Evolutionary conservation across 495 filamentous ascomycete species (phyloP), one percentile per base, ranked within the genome.

Genomic region (Penicillium pancosmium): DNA sequence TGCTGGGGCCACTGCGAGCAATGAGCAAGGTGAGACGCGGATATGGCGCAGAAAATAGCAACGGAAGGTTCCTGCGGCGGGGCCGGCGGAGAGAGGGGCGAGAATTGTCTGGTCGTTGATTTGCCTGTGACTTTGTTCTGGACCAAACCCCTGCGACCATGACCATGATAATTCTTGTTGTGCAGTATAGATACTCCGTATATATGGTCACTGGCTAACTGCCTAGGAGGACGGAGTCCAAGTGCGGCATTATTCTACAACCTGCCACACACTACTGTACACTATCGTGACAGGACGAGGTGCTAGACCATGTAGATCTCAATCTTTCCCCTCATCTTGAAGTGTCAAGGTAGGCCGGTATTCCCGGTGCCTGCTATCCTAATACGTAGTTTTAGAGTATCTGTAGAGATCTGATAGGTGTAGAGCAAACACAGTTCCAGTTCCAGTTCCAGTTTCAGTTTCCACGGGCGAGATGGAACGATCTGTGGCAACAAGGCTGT

Each of bases 41-140:
- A 55, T 48, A 64, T 63, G 52, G 56, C 56, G 56, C 58, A 52
- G 50, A 61, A 57, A 68, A 63, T 66, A 64, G 63, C 56, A 66
- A 60, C 63, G 60, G 66, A 62, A 60, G 50, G 51, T 62, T 57
- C 50, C 57, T 58, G 55, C 36, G 58, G 62, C 62, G 66, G 66
- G 66, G 63, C 46, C 56, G 55, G 53, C 48, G 47, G 55, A 56
- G 59, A 41, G 50, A 57, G 54, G 56, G 50, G 60, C 53, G 48
- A 38, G 34, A 35, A 35, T 63, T 54, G 50, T 41, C 31, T 50
- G 38, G n/a, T 47, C 36, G 31, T 41, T 64, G 57, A 66, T 66
- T 31, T 64, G 51, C 56, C 50, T 33, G 40, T 36, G 25, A 38
- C 19, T 36, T 34, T 51, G 33, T 27, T 52, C 47, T 44, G 41